A percentile compares a stretch with the other conserved stretches of the same genome.
These are phyloP conservation scores for Tulasnella sp. DNA, from an alignment of 768 basidiomycete genomes.

Conservation along the genomic window DNA sequence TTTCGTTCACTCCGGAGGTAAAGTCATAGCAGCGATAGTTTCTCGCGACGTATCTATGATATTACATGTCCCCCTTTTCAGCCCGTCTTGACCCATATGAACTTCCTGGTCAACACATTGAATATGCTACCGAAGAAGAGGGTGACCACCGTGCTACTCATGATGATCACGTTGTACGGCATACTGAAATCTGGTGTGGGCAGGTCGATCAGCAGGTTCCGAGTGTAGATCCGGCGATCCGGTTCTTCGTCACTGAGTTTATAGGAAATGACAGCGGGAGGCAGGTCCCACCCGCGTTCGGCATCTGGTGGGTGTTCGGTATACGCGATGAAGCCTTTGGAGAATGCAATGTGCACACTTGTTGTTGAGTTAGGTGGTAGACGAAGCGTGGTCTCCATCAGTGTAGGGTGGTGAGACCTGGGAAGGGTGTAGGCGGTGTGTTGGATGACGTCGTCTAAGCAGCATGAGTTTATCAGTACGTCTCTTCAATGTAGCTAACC, in stretches of 20 bases:
- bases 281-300: constrained; percentile 87
- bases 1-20: background rate
- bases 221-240: constrained; percentile 54
- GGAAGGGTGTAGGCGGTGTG: constrained; percentile 55
- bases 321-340: constrained; percentile 79
- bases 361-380: constrained; percentile 61
- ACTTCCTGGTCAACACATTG: constrained; percentile 72
- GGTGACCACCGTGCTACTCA: constrained; percentile 83
- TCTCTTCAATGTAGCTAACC: constrained; percentile 3
- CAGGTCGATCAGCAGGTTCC: constrained; percentile 75
- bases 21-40: too few relatives aligned
- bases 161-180: constrained; percentile 99
- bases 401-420: constrained; percentile 63
- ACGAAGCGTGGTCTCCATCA: constrained; percentile 55
- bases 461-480: background rate
- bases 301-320: constrained; percentile 96
- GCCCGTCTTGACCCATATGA: constrained; percentile 34
- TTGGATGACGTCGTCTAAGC: constrained; percentile 51
- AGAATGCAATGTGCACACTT: constrained; percentile 57
- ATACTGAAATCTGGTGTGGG: constrained; percentile 99
- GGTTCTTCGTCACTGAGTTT: background rate
- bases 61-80: too few relatives aligned
- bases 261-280: constrained; percentile 63
- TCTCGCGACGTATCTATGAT: too few relatives aligned
- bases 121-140: constrained; percentile 89